Percentiles rank a stretch among this genome's conserved stretches.
Conservation (phyloP, 805 yeast species). For the Kuraishia piskuri region DNA sequence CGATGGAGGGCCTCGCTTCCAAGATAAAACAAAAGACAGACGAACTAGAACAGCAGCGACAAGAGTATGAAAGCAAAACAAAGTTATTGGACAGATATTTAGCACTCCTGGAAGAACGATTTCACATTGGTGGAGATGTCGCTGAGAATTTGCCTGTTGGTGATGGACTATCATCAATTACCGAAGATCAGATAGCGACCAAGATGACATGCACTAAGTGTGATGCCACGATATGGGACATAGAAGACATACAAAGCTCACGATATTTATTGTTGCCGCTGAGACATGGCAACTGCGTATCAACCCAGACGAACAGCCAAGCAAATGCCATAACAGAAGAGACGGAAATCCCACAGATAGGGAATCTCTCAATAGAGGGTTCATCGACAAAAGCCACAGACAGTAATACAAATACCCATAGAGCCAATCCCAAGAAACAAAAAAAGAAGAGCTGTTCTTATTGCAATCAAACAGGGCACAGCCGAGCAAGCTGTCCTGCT, state of each 20-base stretch:
- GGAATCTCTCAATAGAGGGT: neutral
- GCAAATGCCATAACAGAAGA: neutral
- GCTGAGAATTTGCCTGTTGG: neutral
- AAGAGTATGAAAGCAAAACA: neutral
- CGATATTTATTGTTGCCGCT: slow-evolving; percentile 8
- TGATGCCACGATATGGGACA: slow-evolving; percentile 7
- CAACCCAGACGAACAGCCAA: neutral
- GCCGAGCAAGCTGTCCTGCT: slow-evolving; percentile 24
- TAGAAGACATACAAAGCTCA: slow-evolving; percentile 4
- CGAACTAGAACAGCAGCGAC: slow-evolving; percentile 25
- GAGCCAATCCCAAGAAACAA: slow-evolving; percentile 5
- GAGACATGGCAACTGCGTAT: neutral
- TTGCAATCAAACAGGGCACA: slow-evolving; percentile 24
- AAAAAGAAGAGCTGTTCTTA: slow-evolving; percentile 24
- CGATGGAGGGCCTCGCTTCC: slow-evolving; percentile 24
- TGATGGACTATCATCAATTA: neutral
- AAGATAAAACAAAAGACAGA: slow-evolving; percentile 26
- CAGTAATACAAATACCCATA: neutral
- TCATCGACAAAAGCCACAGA: neutral
- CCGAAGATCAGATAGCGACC: neutral
- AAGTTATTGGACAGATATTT: neutral
- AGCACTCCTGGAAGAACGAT: neutral
- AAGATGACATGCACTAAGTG: slow-evolving; percentile 9
- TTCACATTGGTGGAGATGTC: neutral
- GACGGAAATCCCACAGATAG: neutral